Base-by-base conservation (phyloP, 75 land plant species). In the Isoetes taiwanensis region DNA sequence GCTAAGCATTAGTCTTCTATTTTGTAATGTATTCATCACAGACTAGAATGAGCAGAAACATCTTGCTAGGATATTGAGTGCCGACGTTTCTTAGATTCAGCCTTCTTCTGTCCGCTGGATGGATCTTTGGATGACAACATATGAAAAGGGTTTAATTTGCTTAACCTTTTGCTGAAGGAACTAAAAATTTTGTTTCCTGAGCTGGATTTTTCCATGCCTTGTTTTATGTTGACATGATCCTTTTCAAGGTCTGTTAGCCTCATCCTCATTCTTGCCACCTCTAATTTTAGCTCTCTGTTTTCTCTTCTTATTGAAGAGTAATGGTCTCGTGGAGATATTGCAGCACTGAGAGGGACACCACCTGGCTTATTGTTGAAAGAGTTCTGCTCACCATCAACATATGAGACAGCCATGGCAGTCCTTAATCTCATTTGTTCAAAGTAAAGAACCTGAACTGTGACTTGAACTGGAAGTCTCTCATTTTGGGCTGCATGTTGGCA, bases 401-500 rank as follows among this genome's bases (percentile, higher is more conserved):
- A 11, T 38, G 56, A 11, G 40, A 41, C 20, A n/a, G 72, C 81
- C 76, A 90, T 71, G 26, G 97, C 97, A 54, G 72, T 76, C 4
- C 88, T 71, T 10, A 90, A 76, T 53, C 93, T 58, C 57, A 83
- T 78, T 48, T 90, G 97, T 65, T 90, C 97, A 31, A 86, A 83
- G 77, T 90, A 90, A n/a, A 90, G 80, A 2, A 90, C 97, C 55
- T 90, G 97, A 8, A 90, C 87, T 0, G 83, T 84, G 74, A 90
- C 72, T 29, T 90, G 97, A 8, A 86, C 87, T 0, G 97, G 97
- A 1, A 90, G 61, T 10, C 97, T 70, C 41, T 90, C 97, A 46
- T 90, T 90, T 58, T 90, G 97, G 5, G 97, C 93, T 23, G 97
- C 97, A 43, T 90, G 97, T 52, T 78, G 78, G 66, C 93, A 90